Conservation (phyloP, 129 eudicot genomes). For the Chrysanthemum lavandulifolium region DNA sequence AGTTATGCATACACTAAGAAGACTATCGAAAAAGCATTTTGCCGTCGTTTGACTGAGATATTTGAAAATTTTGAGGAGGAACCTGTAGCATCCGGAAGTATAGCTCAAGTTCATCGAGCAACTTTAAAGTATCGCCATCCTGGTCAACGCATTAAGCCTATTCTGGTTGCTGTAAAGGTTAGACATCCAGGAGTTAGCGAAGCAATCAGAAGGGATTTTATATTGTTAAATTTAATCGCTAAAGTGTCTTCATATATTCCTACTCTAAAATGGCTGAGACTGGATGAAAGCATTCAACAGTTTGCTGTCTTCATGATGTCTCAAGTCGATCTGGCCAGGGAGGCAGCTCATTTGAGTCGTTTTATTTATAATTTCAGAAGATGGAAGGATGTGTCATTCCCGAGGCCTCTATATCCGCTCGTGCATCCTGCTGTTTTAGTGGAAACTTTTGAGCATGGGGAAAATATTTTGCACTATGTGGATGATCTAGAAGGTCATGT, state of each 20-base stretch:
- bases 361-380: conserved; percentile 80
- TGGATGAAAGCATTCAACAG: conserved; percentile 89
- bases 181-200: conserved; percentile 96
- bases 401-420: conserved; percentile 87
- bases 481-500: conserved; percentile 67
- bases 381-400: conserved; percentile 95
- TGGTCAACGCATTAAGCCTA: conserved; percentile 63
- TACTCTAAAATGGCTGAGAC: conserved; percentile 78
- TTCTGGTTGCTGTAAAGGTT: conserved; percentile 89
- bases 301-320: conserved; percentile 96
- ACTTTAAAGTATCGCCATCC: conserved; percentile 74
- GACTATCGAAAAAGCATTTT: conserved; percentile 79
- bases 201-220: conserved; percentile 78
- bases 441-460: conserved; percentile 94
- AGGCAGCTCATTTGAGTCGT: conserved; percentile 96
- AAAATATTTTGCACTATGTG: conserved; percentile 68
- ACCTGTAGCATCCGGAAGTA: conserved; percentile 94
- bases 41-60: conserved; percentile 72
- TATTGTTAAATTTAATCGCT: conserved; percentile 60
- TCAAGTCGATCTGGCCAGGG: conserved; percentile 98
- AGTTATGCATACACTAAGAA: conserved; percentile 70
- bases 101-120: conserved; percentile 93
- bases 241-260: conserved; percentile 64
- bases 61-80: conserved; percentile 87
- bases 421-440: conserved; percentile 98